Evolutionary conservation across 441 rosid genomes (phyloP).

Genomic region (Dalechampia spathulata): DNA sequence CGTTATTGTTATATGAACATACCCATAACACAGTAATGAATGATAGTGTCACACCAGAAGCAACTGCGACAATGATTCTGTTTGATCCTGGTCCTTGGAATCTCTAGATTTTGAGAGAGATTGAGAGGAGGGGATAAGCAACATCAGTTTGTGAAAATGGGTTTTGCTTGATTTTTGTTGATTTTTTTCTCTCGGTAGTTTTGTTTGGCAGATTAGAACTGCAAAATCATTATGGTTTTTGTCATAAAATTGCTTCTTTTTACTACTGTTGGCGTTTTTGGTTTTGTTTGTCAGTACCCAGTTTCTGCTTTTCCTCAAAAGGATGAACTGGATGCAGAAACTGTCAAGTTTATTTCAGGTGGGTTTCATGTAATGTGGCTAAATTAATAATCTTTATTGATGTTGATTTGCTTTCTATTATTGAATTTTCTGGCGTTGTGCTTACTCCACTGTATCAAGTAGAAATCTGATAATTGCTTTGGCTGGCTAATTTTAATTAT

Average conservation of each 20-base stretch:
- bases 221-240: conserved; percentile 17
- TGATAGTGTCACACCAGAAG: too few species aligned
- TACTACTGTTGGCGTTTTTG: conserved; percentile 8
- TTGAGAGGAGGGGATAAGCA: too few species aligned
- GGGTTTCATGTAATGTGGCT: conserved; percentile 5
- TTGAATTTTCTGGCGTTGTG: neutral
- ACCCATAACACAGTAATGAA: too few species aligned
- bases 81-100: too few species aligned
- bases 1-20: too few species aligned
- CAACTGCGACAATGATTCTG: too few species aligned
- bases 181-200: neutral
- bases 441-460: too few species aligned
- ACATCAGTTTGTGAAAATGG: too few species aligned
- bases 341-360: conserved; percentile 56
- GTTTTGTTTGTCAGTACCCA: conserved; percentile 10
- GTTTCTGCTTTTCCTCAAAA: conserved; percentile 28
- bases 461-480: neutral
- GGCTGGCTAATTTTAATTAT: too few species aligned
- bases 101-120: too few species aligned
- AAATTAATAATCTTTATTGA: neutral
- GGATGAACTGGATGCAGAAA: conserved; percentile 29
- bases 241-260: conserved; percentile 18
- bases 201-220: neutral
- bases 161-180: conserved; percentile 6
- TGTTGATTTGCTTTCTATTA: neutral